Conservation (phyloP, 331 rosid species). For the Saraca asoca region DNA sequence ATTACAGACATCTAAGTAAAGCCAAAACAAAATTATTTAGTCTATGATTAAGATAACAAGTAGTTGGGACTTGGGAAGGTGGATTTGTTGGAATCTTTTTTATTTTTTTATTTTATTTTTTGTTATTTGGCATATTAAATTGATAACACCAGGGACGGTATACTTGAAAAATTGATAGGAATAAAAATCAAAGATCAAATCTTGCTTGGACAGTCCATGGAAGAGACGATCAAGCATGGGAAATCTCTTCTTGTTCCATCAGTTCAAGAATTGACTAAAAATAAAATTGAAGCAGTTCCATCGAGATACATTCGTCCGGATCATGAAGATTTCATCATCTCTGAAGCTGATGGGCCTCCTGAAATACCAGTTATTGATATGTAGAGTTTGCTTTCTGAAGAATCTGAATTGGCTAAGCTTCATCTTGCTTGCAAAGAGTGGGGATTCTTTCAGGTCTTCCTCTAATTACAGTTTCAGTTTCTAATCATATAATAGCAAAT, state of each 20-base stretch:
- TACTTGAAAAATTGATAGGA: too few relatives aligned
- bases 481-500: not conserved
- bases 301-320: not conserved
- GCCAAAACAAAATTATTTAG: too few relatives aligned
- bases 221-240: not conserved
- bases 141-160: too few relatives aligned
- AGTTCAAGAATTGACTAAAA: not conserved
- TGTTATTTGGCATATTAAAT: too few relatives aligned
- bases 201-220: too few relatives aligned
- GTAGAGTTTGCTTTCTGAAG: not conserved
- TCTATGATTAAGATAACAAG: too few relatives aligned
- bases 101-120: too few relatives aligned
- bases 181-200: too few relatives aligned
- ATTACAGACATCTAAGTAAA: too few relatives aligned
- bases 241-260: slow-evolving; percentile 38
- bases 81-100: too few relatives aligned
- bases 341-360: not conserved
- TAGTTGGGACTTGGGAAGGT: too few relatives aligned
- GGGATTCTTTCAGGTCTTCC: slow-evolving; percentile 8
- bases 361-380: not conserved
- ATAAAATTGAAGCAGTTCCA: not conserved
- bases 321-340: not conserved
- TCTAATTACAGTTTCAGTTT: not conserved
- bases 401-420: not conserved
- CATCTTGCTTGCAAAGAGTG: slow-evolving; percentile 4